These are phyloP conservation scores for Athelia sp. DNA, from an alignment of 1,284 basidiomycete genomes.

Conservation along the genomic window DNA sequence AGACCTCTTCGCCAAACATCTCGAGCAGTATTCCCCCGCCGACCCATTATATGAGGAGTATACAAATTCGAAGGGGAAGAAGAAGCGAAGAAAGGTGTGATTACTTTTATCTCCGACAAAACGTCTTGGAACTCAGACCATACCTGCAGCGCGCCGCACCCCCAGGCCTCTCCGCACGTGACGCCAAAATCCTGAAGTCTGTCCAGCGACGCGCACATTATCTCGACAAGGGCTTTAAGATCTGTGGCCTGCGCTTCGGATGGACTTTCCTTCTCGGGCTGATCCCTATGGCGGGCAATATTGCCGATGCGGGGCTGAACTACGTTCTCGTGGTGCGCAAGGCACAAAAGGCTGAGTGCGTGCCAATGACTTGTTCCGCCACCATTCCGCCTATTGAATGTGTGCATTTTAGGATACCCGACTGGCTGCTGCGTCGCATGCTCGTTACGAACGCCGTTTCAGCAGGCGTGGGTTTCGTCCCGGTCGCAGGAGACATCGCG, in stretches of 20 bases:
- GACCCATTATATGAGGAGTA: slow-evolving; percentile 83
- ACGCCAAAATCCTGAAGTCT: slow-evolving; percentile 72
- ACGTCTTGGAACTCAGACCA: neutral
- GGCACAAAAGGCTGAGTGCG: slow-evolving; percentile 59
- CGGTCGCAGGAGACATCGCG: slow-evolving; percentile 74
- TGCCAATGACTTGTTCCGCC: no score
- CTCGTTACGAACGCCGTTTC: slow-evolving; percentile 76
- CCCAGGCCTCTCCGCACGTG: slow-evolving; percentile 73
- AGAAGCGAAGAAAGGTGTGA: slow-evolving; percentile 64
- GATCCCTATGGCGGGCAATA: slow-evolving; percentile 71
- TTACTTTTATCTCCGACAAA: slow-evolving; percentile 1
- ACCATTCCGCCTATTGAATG: neutral
- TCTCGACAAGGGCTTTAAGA: slow-evolving; percentile 85
- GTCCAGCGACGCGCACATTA: slow-evolving; percentile 82
- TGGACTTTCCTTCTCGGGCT: slow-evolving; percentile 82
- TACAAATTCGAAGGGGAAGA: slow-evolving; percentile 59
- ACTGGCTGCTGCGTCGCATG: slow-evolving; percentile 72
- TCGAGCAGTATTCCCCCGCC: slow-evolving; percentile 61
- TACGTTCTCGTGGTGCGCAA: slow-evolving; percentile 79
- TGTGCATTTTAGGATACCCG: slow-evolving; percentile 44
- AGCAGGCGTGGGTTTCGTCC: slow-evolving; percentile 70
- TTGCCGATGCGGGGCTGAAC: slow-evolving; percentile 62
- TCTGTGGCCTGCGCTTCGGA: slow-evolving; percentile 85
- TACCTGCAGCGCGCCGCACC: slow-evolving; percentile 60
- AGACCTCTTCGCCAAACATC: slow-evolving; percentile 57